Evolutionary conservation across 2,329 filamentous ascomycete species (phyloP).

Genomic region (Grosmannia clavigera): DNA sequence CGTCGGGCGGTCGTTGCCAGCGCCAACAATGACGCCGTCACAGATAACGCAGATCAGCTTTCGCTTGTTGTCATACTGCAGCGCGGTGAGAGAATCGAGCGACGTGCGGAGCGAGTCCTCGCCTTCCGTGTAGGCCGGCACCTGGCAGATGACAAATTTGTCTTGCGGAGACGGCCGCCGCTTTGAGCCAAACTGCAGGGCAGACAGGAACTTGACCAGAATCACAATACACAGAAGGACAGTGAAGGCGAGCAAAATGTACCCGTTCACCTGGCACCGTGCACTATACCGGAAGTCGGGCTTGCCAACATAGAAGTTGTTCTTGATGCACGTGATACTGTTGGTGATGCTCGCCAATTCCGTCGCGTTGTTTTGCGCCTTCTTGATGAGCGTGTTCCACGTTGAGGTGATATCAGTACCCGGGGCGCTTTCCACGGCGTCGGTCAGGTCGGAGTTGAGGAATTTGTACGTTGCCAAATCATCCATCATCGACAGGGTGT

Average conservation of each 20-base stretch:
- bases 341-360: constrained; percentile 40
- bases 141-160: constrained; percentile 97
- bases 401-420: constrained; percentile 64
- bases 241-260: constrained; percentile 78
- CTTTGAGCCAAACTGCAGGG: constrained; percentile 87
- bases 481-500: constrained; percentile 52
- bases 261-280: constrained; percentile 80
- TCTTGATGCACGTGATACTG: constrained; percentile 69
- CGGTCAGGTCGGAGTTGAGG: constrained; percentile 54
- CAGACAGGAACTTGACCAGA: constrained; percentile 77
- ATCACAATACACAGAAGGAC: constrained; percentile 73
- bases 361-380: constrained; percentile 42
- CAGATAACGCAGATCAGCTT: constrained; percentile 96
- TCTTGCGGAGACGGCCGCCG: constrained; percentile 81
- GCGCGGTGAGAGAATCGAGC: constrained; percentile 82
- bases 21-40: constrained; percentile 92
- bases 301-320: constrained; percentile 70
- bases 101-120: constrained; percentile 91
- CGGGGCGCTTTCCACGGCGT: constrained; percentile 60
- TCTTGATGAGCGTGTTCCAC: constrained; percentile 44
- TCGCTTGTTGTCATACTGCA: constrained; percentile 96
- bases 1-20: constrained; percentile 90
- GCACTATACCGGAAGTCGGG: constrained; percentile 71
- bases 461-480: constrained; percentile 52
- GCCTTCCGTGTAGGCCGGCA: constrained; percentile 94